phyloP scores from a whole-genome alignment of 2,329 filamentous ascomycete species.

The Sarocladiaceae sp. region DNA sequence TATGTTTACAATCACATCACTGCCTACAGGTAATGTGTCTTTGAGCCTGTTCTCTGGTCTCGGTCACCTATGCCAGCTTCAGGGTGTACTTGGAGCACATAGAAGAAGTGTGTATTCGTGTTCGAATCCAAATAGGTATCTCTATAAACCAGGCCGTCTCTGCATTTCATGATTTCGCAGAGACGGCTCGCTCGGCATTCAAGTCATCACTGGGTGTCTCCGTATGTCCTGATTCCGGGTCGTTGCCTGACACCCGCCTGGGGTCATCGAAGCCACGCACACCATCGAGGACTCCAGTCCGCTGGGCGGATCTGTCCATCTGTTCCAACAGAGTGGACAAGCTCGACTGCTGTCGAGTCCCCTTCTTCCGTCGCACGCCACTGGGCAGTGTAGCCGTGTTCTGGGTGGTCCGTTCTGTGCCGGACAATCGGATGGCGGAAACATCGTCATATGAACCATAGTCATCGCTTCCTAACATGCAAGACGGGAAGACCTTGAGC shows the following conservation, averaged over 20 bases:
- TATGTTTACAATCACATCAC: too few relatives aligned
- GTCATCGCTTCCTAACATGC: background rate
- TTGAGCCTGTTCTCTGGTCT: too few relatives aligned
- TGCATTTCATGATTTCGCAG: background rate
- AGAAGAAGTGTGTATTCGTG: too few relatives aligned
- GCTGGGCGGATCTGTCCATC: background rate
- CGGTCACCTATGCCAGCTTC: too few relatives aligned
- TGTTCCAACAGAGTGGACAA: background rate
- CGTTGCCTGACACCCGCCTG: background rate
- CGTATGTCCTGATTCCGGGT: background rate
- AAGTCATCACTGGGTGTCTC: background rate
- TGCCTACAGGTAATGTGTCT: too few relatives aligned
- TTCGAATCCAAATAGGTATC: background rate
- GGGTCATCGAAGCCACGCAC: background rate
- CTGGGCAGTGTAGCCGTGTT: background rate
- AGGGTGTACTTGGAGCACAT: too few relatives aligned
- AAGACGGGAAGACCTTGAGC: constrained; percentile 3
- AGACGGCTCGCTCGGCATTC: background rate
- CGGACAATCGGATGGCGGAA: background rate
- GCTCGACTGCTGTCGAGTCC: background rate
- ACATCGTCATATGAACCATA: background rate
- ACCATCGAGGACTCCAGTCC: background rate
- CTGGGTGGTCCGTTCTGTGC: background rate
- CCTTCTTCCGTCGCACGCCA: background rate
- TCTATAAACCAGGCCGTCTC: background rate